Percentiles rank a stretch among this genome's conserved stretches.
phyloP scores from a whole-genome alignment of 2,329 filamentous ascomycete species.

The Talaromyces sp. region DNA sequence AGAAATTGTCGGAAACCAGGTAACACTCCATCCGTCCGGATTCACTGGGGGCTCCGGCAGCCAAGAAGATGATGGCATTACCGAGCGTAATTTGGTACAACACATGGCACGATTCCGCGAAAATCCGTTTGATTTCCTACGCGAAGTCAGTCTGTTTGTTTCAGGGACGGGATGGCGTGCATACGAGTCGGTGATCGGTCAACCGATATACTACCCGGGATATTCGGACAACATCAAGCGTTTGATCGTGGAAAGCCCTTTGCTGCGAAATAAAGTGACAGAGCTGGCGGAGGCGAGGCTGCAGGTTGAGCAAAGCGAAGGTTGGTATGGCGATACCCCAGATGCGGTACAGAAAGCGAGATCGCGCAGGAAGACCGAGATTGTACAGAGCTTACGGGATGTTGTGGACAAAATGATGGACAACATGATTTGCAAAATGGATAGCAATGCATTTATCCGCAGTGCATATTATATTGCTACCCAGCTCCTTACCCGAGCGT shows the following conservation, averaged over 20 bases:
- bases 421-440: conserved; percentile 98
- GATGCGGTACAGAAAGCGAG: conserved; percentile 31
- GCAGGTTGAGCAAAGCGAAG: conserved; percentile 71
- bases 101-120: conserved; percentile 84
- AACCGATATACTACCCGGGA: conserved; percentile 87
- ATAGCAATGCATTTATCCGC: conserved; percentile 87
- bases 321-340: conserved; percentile 52
- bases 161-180: conserved; percentile 92
- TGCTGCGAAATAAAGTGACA: conserved; percentile 69
- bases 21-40: conserved; percentile 70
- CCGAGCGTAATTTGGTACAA: conserved; percentile 52
- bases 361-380: conserved; percentile 48
- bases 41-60: conserved; percentile 43
- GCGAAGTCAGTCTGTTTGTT: conserved; percentile 89
- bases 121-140: conserved; percentile 72
- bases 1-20: conserved; percentile 69
- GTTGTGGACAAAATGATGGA: conserved; percentile 84
- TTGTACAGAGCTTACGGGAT: conserved; percentile 70
- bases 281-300: conserved; percentile 73
- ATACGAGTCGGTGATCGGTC: conserved; percentile 85
- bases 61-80: conserved; percentile 45
- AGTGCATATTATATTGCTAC: conserved; percentile 86
- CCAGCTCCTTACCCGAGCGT: conserved; percentile 84
- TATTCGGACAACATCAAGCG: conserved; percentile 88
- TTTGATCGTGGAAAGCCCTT: conserved; percentile 68